phyloP scores from a whole-genome alignment of 73 alveolate genomes.

The Blepharisma japonicum region DNA sequence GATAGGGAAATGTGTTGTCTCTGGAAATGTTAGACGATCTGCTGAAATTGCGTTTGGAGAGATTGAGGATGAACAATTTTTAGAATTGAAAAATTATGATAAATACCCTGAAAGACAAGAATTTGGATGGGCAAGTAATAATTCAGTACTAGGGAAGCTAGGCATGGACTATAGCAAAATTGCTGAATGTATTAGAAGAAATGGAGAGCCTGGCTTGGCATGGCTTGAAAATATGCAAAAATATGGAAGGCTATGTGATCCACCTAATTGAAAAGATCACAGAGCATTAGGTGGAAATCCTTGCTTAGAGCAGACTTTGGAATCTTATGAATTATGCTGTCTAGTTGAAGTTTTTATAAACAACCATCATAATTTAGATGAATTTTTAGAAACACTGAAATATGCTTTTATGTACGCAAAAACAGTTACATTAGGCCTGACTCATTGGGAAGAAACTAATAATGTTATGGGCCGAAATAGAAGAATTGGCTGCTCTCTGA shows the following conservation, averaged over 20 bases:
- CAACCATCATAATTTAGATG: slow-evolving; percentile 46
- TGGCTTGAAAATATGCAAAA: slow-evolving; percentile 65
- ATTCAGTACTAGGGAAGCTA: background rate
- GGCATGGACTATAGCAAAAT: slow-evolving; percentile 1
- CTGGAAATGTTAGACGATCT: slow-evolving; percentile 16
- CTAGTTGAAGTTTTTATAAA: slow-evolving; percentile 60
- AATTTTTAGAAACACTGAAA: slow-evolving; percentile 53
- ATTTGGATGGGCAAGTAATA: slow-evolving; percentile 18
- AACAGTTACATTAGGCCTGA: slow-evolving; percentile 57
- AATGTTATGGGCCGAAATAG: slow-evolving; percentile 66
- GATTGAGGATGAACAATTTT: background rate
- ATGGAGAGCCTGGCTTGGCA: slow-evolving; percentile 72
- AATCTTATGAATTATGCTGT: slow-evolving; percentile 61
- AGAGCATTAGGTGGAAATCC: slow-evolving; percentile 71
- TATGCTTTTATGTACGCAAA: slow-evolving; percentile 55
- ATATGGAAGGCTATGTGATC: slow-evolving; percentile 57
- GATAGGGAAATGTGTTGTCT: slow-evolving; percentile 18
- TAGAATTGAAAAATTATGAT: slow-evolving; percentile 4
- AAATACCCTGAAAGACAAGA: slow-evolving; percentile 3
- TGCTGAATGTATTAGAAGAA: slow-evolving; percentile 41
- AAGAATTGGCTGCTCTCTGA: slow-evolving; percentile 65
- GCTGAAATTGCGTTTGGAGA: slow-evolving; percentile 21
- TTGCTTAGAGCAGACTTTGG: slow-evolving; percentile 65
- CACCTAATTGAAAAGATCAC: slow-evolving; percentile 47
- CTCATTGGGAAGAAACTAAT: slow-evolving; percentile 47